Base-by-base conservation (phyloP, 106 monocot genomes). In the Amphibolis antarctica region DNA sequence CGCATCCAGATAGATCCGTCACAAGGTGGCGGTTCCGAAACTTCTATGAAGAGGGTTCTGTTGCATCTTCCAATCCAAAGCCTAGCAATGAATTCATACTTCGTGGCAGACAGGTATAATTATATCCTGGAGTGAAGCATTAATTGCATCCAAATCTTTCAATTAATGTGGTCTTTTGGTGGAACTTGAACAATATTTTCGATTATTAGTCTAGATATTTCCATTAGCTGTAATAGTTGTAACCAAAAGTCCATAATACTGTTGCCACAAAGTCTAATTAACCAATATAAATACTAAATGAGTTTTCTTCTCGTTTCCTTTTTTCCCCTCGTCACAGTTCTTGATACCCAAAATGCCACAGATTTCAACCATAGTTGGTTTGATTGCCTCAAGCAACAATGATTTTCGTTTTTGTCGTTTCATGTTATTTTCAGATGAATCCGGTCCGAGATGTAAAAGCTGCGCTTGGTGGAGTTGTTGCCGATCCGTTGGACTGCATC, bases 401-500 rank as follows among this genome's bases (percentile, higher is more conserved):
- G 46, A 6, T 44, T 0, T 29, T n/a, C 22, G 4, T 22, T 24
- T 0, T 11, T 22, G 53, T 53, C 21, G 25, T 48, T n/a, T 45
- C 47, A 28, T 31, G 17, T 1, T 47, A 17, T 54, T 76, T 66
- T 11, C 70, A 82, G 77, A 30, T 51, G 12, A 75, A 68, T 27
- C 31, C 12, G 19, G 24, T 3, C 21, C 36, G 47, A 29, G 74
- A 80, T 15, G 48, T 28, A 0, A 64, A 55, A 64, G 18, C 53
- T 21, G 59, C 45, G 1, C 18, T 44, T 28, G 55, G 25, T 23
- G 73, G 63, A 53, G 44, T 72, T 13, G 56, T 44, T 36, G 68
- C 68, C 53, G 82, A 86, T 75, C 86, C 86, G 18, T 51, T 86
- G 42, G 83, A 83, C 23, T 71, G 64, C 53, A 59, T 88, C n/a